Evolutionary conservation across 495 filamentous ascomycete genomes (phyloP).

Genomic region (Talaromyces liani): DNA sequence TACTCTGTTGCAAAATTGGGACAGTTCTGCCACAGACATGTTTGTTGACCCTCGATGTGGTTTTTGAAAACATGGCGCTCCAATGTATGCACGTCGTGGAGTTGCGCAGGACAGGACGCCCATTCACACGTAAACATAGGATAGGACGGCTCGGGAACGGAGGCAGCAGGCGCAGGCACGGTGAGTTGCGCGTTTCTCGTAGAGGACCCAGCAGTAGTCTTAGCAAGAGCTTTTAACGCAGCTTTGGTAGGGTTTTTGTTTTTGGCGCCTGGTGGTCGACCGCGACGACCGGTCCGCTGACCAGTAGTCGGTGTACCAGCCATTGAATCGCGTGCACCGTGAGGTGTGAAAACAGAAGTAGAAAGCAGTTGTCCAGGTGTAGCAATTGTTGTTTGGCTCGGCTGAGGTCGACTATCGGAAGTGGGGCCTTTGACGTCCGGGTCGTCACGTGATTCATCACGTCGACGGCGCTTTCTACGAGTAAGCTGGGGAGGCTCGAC

Average conservation of each 20-base stretch:
- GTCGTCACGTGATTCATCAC: constrained; percentile 3
- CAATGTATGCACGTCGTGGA: constrained; percentile 68
- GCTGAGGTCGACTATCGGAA: constrained; percentile 1
- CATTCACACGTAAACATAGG: constrained; percentile 54
- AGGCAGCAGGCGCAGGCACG: background rate
- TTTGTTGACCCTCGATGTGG: constrained; percentile 30
- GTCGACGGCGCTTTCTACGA: constrained; percentile 6
- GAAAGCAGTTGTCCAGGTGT: background rate
- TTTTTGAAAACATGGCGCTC: constrained; percentile 57
- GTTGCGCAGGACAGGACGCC: constrained; percentile 56
- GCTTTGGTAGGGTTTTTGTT: constrained; percentile 13
- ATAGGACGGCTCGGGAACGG: constrained; percentile 20
- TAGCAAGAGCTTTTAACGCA: background rate
- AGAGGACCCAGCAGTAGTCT: background rate
- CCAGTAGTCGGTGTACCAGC: background rate
- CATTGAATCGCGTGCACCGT: background rate
- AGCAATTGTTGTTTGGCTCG: background rate
- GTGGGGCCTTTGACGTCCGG: background rate
- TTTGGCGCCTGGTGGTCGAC: constrained; percentile 13
- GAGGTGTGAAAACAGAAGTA: constrained; percentile 2
- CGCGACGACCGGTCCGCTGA: constrained; percentile 7
- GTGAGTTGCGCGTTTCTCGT: background rate
- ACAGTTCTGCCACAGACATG: constrained; percentile 32
- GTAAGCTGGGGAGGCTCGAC: constrained; percentile 4
- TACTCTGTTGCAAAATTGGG: constrained; percentile 10